These are phyloP conservation scores for Porphyrellus sp. DNA, from an alignment of 1,284 basidiomycete genomes.

Conservation along the genomic window DNA sequence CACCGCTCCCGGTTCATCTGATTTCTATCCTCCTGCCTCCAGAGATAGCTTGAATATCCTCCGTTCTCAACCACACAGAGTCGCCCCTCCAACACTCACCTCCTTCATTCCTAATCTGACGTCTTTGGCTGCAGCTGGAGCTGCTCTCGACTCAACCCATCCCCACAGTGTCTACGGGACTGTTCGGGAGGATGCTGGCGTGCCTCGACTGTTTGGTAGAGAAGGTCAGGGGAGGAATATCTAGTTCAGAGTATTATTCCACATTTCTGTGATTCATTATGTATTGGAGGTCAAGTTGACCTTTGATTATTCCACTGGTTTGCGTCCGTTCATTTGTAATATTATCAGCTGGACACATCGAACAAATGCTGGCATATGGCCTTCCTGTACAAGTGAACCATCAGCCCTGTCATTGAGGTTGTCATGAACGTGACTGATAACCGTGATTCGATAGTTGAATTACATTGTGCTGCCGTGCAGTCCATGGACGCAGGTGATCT, in stretches of 20 bases:
- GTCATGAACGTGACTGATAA: too few species aligned
- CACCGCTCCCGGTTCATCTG: neutral
- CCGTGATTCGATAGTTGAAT: too few species aligned
- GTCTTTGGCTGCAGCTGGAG: constrained; percentile 36
- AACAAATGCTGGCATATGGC: too few species aligned
- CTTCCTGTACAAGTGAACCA: too few species aligned
- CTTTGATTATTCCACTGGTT: constrained; percentile 4
- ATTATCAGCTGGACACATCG: constrained; percentile 17
- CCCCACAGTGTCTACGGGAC: constrained; percentile 1
- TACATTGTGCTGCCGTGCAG: too few species aligned
- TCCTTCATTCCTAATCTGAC: constrained; percentile 35
- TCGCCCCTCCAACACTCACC: constrained; percentile 32
- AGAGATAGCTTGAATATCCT: constrained; percentile 3
- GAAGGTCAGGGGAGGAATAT: constrained; percentile 36
- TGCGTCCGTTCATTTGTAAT: constrained; percentile 12
- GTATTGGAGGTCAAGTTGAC: neutral
- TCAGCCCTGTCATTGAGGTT: too few species aligned
- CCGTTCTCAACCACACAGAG: constrained; percentile 11
- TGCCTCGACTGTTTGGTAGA: constrained; percentile 28
- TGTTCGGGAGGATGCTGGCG: constrained; percentile 19
- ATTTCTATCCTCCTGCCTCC: neutral
- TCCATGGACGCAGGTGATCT: too few species aligned
- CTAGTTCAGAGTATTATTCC: constrained; percentile 12
- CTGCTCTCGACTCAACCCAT: constrained; percentile 14
- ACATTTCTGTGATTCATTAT: constrained; percentile 2